Percentiles rank a stretch among this genome's conserved stretches.
Evolutionary conservation across 495 filamentous ascomycete species (phyloP).

Genomic region (Aspergillus panamensis): DNA sequence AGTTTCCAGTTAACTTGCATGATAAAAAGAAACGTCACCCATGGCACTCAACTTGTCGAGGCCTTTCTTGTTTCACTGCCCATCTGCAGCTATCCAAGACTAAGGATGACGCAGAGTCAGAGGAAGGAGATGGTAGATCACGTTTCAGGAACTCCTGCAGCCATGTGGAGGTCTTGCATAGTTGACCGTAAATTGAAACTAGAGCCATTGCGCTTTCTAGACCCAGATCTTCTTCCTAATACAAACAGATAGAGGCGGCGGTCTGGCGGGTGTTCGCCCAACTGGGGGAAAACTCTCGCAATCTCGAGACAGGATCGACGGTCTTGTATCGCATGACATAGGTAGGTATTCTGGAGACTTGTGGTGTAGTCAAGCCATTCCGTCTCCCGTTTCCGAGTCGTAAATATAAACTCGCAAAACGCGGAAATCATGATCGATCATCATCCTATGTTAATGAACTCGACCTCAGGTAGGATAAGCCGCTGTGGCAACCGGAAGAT

Average conservation of each 20-base stretch:
- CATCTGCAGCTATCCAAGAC: conserved; percentile 35
- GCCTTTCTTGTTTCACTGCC: conserved; percentile 35
- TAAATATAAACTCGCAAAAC: conserved; percentile 7
- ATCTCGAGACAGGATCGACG: conserved; percentile 10
- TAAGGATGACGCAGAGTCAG: conserved; percentile 22
- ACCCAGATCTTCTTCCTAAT: conserved; percentile 20
- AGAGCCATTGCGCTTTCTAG: conserved; percentile 8
- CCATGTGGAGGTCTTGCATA: conserved; percentile 56
- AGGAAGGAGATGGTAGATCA: conserved; percentile 24
- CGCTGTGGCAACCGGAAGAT: conserved; percentile 29
- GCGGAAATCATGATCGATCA: conserved; percentile 11
- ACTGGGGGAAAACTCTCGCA: conserved; percentile 8
- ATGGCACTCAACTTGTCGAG: conserved; percentile 32
- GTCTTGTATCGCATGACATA: conserved; percentile 12
- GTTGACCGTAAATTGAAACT: conserved; percentile 34
- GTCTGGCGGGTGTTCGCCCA: conserved; percentile 17
- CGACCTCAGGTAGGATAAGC: conserved; percentile 18
- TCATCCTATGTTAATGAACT: conserved; percentile 19
- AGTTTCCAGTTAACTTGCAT: conserved; percentile 2
- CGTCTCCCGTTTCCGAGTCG: conserved; percentile 8
- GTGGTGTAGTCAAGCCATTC: conserved; percentile 2
- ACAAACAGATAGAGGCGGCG: conserved; percentile 34
- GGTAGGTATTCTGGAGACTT: background rate
- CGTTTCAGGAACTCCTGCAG: conserved; percentile 29
- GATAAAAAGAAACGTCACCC: conserved; percentile 7